phyloP scores from a whole-genome alignment of 2,329 filamentous ascomycete genomes.

The Lecanicillium sp. region DNA sequence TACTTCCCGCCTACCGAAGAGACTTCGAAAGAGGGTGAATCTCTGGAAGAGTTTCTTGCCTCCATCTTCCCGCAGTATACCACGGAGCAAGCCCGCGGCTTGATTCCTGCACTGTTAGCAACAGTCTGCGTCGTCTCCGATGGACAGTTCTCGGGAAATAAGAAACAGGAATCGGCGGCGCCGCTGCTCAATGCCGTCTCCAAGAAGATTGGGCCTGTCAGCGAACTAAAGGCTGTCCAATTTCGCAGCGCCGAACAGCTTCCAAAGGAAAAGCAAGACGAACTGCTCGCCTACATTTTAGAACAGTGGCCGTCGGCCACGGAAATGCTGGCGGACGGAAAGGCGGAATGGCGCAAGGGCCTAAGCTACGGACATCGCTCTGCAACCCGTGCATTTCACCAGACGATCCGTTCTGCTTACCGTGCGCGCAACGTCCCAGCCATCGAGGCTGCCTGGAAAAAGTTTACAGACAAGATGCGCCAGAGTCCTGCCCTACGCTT shows the following conservation, averaged over 20 bases:
- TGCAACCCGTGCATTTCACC: slow-evolving; percentile 16
- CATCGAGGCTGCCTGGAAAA: slow-evolving; percentile 24
- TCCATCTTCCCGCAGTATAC: slow-evolving; percentile 24
- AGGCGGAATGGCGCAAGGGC: slow-evolving; percentile 15
- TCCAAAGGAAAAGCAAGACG: slow-evolving; percentile 10
- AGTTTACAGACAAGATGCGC: slow-evolving; percentile 18
- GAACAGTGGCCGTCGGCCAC: slow-evolving; percentile 20
- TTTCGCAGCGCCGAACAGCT: background rate
- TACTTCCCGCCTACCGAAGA: too few relatives aligned
- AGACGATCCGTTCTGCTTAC: slow-evolving; percentile 22
- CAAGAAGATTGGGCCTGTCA: too few relatives aligned
- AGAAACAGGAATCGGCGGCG: slow-evolving; percentile 13
- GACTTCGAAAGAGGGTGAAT: background rate
- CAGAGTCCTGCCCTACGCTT: slow-evolving; percentile 15
- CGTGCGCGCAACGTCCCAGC: slow-evolving; percentile 19
- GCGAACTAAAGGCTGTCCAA: too few relatives aligned
- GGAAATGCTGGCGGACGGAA: slow-evolving; percentile 16
- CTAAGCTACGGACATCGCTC: background rate
- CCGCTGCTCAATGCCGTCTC: slow-evolving; percentile 22
- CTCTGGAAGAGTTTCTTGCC: slow-evolving; percentile 10
- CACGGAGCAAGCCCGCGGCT: slow-evolving; percentile 14
- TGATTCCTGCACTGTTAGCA: slow-evolving; percentile 24
- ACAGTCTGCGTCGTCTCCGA: slow-evolving; percentile 24
- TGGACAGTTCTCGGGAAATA: slow-evolving; percentile 10
- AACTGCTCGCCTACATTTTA: slow-evolving; percentile 18